Evolutionary conservation across 257 asterid genomes (phyloP).

Genomic region (Buddleja alternifolia): DNA sequence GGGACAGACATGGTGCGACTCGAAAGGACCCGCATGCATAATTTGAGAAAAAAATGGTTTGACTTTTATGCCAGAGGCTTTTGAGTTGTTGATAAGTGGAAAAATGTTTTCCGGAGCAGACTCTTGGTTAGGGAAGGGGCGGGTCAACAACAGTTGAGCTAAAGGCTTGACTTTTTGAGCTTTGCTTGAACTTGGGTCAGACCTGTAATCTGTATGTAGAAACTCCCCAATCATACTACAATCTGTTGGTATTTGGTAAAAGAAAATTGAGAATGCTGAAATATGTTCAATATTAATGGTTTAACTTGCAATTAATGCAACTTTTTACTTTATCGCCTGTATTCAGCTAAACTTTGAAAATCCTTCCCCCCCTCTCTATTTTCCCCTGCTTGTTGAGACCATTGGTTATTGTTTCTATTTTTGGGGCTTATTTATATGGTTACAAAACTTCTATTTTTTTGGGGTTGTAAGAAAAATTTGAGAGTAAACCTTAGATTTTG

Average conservation of each 20-base stretch:
- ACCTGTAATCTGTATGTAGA: neutral
- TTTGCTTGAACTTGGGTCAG: conserved; percentile 3
- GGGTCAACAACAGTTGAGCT: neutral
- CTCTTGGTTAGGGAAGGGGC: neutral
- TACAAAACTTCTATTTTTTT: neutral
- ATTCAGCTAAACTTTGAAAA: neutral
- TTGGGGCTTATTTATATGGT: conserved; percentile 16
- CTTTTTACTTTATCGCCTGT: neutral
- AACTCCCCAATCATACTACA: neutral
- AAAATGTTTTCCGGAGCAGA: neutral
- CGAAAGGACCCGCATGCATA: neutral
- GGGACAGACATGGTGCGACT: neutral
- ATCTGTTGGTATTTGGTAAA: neutral
- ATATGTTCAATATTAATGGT: neutral
- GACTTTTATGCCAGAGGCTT: neutral
- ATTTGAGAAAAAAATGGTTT: neutral
- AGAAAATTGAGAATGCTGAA: conserved; percentile 3
- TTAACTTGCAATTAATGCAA: conserved; percentile 1
- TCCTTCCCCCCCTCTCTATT: too few species aligned
- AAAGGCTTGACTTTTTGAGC: conserved; percentile 1
- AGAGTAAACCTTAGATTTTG: conserved; percentile 6
- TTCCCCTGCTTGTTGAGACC: neutral
- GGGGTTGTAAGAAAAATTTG: neutral
- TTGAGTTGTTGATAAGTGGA: neutral
- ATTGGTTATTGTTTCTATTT: neutral